These are phyloP conservation scores for Agapanthus africanus DNA, from an alignment of 106 monocot species.

Conservation along the genomic window DNA sequence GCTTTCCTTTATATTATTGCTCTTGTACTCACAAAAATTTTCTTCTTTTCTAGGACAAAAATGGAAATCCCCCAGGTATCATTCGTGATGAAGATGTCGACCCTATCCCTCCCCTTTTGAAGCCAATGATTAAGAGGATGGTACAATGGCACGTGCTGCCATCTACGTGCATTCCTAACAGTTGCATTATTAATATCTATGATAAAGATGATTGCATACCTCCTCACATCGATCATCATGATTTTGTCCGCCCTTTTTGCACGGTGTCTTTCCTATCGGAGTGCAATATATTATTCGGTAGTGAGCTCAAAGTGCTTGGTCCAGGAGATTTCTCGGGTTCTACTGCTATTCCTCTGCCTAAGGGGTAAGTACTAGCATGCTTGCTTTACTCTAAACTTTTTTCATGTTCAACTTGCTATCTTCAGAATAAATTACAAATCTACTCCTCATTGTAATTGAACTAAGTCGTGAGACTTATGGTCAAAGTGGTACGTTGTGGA, in stretches of 20 bases:
- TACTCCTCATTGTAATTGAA: neutral
- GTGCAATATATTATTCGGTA: conserved; percentile 43
- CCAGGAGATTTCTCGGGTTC: conserved; percentile 38
- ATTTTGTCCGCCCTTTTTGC: conserved; percentile 54
- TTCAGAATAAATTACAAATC: neutral
- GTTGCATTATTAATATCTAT: conserved; percentile 60
- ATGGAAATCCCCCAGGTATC: conserved; percentile 48
- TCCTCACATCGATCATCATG: conserved; percentile 55
- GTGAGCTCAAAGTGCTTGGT: conserved; percentile 26
- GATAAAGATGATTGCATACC: conserved; percentile 61
- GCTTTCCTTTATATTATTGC: neutral
- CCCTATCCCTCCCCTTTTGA: conserved; percentile 35
- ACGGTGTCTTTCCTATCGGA: conserved; percentile 43
- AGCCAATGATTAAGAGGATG: conserved; percentile 42
- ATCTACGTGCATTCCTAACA: conserved; percentile 37
- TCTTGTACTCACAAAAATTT: neutral
- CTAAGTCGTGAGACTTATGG: too few species aligned
- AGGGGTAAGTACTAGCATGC: conserved; percentile 29
- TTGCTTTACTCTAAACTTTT: neutral
- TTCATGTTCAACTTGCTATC: neutral
- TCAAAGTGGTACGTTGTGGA: too few species aligned
- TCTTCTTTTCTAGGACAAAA: conserved; percentile 27
- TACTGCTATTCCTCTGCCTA: conserved; percentile 30
- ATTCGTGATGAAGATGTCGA: conserved; percentile 40
- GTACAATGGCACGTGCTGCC: conserved; percentile 41